phyloP scores from a whole-genome alignment of 2,329 filamentous ascomycete species.

The Gremmenia infestans region DNA sequence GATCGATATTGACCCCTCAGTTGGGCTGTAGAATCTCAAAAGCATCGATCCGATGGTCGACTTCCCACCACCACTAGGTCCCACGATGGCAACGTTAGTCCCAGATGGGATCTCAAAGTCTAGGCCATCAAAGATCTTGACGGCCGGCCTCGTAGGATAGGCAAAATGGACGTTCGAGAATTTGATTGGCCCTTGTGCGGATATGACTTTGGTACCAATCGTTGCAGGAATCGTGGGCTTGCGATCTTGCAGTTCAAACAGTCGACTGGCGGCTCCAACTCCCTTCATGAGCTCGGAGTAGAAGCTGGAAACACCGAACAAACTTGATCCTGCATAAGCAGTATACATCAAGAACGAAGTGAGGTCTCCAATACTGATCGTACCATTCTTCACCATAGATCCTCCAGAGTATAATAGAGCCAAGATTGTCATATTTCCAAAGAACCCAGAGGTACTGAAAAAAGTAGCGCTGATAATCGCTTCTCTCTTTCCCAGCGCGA shows the following conservation, averaged over 20 bases:
- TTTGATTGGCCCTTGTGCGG: slow-evolving; percentile 81
- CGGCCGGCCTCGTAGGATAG: slow-evolving; percentile 89
- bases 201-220: slow-evolving; percentile 70
- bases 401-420: slow-evolving; percentile 87
- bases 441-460: slow-evolving; percentile 80
- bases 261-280: slow-evolving; percentile 88
- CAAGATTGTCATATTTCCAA: slow-evolving; percentile 94
- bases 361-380: slow-evolving; percentile 85
- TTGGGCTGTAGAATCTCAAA: slow-evolving; percentile 86
- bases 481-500: slow-evolving; percentile 79
- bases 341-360: slow-evolving; percentile 99
- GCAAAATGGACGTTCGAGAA: slow-evolving; percentile 84
- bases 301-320: slow-evolving; percentile 92
- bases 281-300: slow-evolving; percentile 99
- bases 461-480: slow-evolving; percentile 87
- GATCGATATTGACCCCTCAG: slow-evolving; percentile 70
- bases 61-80: slow-evolving; percentile 92
- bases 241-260: slow-evolving; percentile 94
- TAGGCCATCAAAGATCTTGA: slow-evolving; percentile 83
- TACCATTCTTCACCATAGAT: slow-evolving; percentile 78
- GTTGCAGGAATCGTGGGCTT: slow-evolving; percentile 84
- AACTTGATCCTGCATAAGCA: slow-evolving; percentile 75
- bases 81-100: slow-evolving; percentile 93
- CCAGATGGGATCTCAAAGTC: slow-evolving; percentile 90
- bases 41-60: slow-evolving; percentile 91